These are phyloP conservation scores for Panaeolus cyanescens DNA, from an alignment of 768 basidiomycete species.

Conservation along the genomic window DNA sequence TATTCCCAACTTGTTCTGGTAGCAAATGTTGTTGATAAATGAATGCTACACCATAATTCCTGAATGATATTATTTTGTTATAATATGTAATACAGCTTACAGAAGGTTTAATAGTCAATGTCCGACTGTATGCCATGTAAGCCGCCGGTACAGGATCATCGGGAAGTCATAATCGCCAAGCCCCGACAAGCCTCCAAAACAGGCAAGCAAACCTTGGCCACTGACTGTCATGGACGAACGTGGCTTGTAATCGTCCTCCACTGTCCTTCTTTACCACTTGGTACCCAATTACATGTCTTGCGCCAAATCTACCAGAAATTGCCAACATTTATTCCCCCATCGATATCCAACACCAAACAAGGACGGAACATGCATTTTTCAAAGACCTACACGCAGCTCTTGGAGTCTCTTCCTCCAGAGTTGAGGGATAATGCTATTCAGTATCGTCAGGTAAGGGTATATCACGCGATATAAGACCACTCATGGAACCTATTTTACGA, in stretches of 20 bases:
- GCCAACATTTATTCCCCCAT: background rate
- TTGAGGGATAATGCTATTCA: constrained; percentile 79
- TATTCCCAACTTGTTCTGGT: too few relatives aligned
- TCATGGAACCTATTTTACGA: background rate
- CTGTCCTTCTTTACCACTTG: background rate
- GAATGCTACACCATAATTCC: too few relatives aligned
- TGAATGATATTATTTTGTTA: too few relatives aligned
- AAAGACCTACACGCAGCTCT: constrained; percentile 65
- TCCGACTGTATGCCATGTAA: too few relatives aligned
- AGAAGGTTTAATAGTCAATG: too few relatives aligned
- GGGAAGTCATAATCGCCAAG: background rate
- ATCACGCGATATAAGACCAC: background rate
- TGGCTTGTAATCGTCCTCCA: background rate
- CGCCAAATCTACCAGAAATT: background rate
- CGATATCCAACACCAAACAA: background rate
- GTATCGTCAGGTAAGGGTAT: constrained; percentile 66
- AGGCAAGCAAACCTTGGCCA: background rate
- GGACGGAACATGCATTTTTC: constrained; percentile 64
- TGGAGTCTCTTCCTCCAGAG: constrained; percentile 72
- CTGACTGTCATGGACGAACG: background rate
- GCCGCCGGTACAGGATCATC: background rate
- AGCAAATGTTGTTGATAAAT: too few relatives aligned
- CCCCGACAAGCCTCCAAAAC: background rate
- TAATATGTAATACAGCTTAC: too few relatives aligned
- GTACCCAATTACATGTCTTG: background rate